Evolutionary conservation across 2,329 filamentous ascomycete genomes (phyloP).

Genomic region (Alternaria arbusti): DNA sequence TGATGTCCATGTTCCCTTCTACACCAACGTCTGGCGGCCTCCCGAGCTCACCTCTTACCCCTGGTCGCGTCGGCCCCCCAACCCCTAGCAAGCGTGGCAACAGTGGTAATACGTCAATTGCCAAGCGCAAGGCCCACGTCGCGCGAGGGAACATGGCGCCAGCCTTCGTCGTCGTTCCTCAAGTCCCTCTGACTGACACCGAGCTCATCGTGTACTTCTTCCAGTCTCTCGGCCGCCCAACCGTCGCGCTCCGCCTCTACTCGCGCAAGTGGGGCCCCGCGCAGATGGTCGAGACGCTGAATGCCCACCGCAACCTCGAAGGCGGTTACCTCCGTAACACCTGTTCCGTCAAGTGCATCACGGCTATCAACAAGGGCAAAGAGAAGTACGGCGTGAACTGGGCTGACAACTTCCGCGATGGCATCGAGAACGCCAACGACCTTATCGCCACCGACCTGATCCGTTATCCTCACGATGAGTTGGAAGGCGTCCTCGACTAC

Average conservation of each 20-base stretch:
- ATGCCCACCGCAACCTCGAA: slow-evolving; percentile 29
- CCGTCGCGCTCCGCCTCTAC: slow-evolving; percentile 35
- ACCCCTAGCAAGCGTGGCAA: slow-evolving; percentile 6
- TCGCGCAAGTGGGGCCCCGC: slow-evolving; percentile 32
- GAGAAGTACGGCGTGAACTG: slow-evolving; percentile 22
- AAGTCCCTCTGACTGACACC: slow-evolving; percentile 34
- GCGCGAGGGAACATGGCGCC: slow-evolving; percentile 24
- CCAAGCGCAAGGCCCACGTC: slow-evolving; percentile 30
- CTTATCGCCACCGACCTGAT: slow-evolving; percentile 31
- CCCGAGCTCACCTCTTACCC: slow-evolving; percentile 6
- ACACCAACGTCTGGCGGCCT: not conserved
- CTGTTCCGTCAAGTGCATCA: slow-evolving; percentile 36
- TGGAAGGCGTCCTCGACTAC: slow-evolving; percentile 11
- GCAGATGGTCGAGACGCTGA: slow-evolving; percentile 26
- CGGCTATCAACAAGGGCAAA: slow-evolving; percentile 27
- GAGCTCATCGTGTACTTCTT: slow-evolving; percentile 45
- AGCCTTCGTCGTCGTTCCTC: slow-evolving; percentile 18
- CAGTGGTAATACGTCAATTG: slow-evolving; percentile 10
- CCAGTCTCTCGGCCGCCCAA: slow-evolving; percentile 29
- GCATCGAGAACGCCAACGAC: slow-evolving; percentile 18
- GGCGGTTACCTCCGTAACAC: slow-evolving; percentile 41
- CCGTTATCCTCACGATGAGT: slow-evolving; percentile 4
- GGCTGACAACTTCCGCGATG: slow-evolving; percentile 4
- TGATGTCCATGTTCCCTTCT: not conserved
- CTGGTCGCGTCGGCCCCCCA: slow-evolving; percentile 18